Evolutionary conservation across 108 stramenopile species (phyloP).

Genomic region (Chaetoceros muelleri): DNA sequence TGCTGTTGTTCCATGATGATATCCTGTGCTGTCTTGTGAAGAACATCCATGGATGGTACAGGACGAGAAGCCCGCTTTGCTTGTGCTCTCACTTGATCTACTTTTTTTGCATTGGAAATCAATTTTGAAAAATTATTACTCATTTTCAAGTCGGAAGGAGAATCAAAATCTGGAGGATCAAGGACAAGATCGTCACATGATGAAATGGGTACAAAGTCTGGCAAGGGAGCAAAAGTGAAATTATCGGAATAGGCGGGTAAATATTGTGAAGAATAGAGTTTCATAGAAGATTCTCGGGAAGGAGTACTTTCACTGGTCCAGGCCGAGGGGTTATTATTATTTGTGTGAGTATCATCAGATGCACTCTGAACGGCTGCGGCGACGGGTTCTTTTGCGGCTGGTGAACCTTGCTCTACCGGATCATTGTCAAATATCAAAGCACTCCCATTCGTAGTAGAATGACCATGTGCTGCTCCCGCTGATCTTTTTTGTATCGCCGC

Average conservation of each 20-base stretch:
- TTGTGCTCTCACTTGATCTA: neutral
- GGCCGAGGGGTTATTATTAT: no score
- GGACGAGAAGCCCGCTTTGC: neutral
- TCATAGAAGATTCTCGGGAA: no score
- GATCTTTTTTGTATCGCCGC: neutral
- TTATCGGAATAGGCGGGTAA: neutral
- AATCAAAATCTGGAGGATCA: neutral
- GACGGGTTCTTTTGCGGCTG: no score
- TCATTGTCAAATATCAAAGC: no score
- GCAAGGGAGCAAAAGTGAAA: neutral
- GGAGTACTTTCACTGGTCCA: neutral
- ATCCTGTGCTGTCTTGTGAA: neutral
- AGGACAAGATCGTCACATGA: neutral
- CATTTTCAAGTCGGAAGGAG: neutral
- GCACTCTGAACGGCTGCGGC: neutral
- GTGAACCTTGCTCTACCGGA: no score
- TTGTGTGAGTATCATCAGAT: neutral
- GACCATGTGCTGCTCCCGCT: neutral
- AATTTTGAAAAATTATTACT: neutral
- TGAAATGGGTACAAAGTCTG: neutral
- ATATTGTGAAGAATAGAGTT: no score
- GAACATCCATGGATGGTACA: neutral
- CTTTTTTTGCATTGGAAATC: neutral
- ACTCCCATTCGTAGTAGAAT: neutral
- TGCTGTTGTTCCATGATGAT: neutral